phyloP scores from a whole-genome alignment of 208 protist genomes.

The Angomonas deanei region DNA sequence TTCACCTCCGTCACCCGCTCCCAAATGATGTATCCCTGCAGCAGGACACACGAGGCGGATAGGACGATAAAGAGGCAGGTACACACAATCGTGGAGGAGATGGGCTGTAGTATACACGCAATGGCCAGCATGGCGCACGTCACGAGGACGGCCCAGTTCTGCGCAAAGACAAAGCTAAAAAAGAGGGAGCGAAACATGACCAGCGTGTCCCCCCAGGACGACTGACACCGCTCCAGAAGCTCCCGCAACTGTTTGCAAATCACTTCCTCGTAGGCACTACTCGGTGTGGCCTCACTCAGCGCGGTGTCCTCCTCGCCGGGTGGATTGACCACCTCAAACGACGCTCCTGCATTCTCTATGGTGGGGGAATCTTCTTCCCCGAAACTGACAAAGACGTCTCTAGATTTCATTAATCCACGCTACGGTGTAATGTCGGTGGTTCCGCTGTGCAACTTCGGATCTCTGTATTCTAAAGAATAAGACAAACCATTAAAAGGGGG shows the following conservation, averaged over 20 bases:
- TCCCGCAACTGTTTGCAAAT: constrained; percentile 49
- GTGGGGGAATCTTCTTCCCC: neutral
- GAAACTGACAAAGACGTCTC: neutral
- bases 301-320: neutral
- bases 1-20: constrained; percentile 72
- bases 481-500: neutral
- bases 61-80: constrained; percentile 56
- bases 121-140: constrained; percentile 68
- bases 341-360: neutral
- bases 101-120: constrained; percentile 49
- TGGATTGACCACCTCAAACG: neutral
- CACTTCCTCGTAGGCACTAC: constrained; percentile 59
- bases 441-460: no score
- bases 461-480: no score
- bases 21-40: constrained; percentile 77
- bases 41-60: constrained; percentile 41
- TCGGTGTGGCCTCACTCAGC: constrained; percentile 32
- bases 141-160: constrained; percentile 45
- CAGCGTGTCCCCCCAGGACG: constrained; percentile 28
- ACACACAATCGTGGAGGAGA: constrained; percentile 43
- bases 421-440: no score
- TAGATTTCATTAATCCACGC: constrained; percentile 18
- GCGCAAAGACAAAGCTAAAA: constrained; percentile 45
- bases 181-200: constrained; percentile 30
- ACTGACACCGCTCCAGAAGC: constrained; percentile 41